Base-by-base conservation (phyloP, 192 early-diverging fungal species). In the Coemansia asiatica region DNA sequence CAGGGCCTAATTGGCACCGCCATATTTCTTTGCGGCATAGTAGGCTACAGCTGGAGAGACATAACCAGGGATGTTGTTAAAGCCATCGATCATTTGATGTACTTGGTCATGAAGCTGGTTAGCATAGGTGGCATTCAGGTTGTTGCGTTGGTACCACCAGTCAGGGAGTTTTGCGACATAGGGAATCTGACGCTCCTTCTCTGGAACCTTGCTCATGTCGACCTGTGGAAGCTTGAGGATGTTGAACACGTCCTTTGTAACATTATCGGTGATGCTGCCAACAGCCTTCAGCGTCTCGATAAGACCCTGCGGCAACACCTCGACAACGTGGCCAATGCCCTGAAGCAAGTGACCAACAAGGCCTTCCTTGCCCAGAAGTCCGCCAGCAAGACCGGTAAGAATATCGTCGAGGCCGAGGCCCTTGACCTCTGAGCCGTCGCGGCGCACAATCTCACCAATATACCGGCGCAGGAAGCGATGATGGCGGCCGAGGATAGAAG, bases 1-100 rank as follows among this genome's bases (percentile, higher is more conserved):
- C 33, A 47, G 26, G 16, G 57, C 16, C 21, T 26, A 60, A 9
- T 63, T 57, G 13, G 64, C 56, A 46, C n/a, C 60, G 13, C 62
- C 79, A 25, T 81, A 81, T 61, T 81, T 81, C 64, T 72, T 75
- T 22, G 79, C 66, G 0, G 71, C 67, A 56, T 82, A 82, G 71
- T 82, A 72, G 58, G 63, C 61, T 7, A 71, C 71, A 13, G 80
- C 67, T 7, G 80, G 80, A 9, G 80, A 82, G 25, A 82, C 60
- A 54, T 82, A 82, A 4, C 75, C 74, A 4, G 64, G 67, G 36
- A 82, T 82, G 19, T 66, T 64, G 68, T 82, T 82, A 60, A 60
- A 77, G 19, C 75, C 75, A 27, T 82, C 75, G 60, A 82, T 82
- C 58, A 77, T 76, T 27, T 71, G 61, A 64, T 77, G 75, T 1